Evolutionary conservation across 1,284 basidiomycete genomes (phyloP).

Genomic region (Tilletia indica): DNA sequence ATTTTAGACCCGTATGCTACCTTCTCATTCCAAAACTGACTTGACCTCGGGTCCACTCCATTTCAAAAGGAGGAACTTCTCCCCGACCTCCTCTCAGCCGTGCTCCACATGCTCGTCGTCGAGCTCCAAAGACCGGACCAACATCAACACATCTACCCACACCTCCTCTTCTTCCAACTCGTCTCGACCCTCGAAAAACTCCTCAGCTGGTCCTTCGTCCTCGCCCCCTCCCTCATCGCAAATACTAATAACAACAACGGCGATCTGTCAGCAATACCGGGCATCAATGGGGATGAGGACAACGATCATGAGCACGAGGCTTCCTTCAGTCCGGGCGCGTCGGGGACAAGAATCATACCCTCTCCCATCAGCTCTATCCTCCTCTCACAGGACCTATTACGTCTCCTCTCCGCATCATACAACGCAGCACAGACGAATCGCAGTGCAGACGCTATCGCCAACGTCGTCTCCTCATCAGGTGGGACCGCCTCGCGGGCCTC

Average conservation of each 20-base stretch:
- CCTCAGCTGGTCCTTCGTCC: conserved; percentile 40
- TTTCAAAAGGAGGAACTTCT: conserved; percentile 26
- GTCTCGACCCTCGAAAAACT: conserved; percentile 36
- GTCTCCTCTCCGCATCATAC: conserved; percentile 35
- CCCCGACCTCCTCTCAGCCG: conserved; percentile 32
- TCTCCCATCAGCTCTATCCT: conserved; percentile 32
- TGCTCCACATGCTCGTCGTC: conserved; percentile 35
- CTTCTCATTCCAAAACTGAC: not conserved
- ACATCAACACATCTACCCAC: not conserved
- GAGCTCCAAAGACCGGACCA: conserved; percentile 22
- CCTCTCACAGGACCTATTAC: conserved; percentile 36
- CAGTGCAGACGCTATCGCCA: not conserved
- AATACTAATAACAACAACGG: conserved; percentile 24
- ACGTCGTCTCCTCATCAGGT: not conserved
- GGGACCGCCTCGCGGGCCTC: not conserved
- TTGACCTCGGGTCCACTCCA: not conserved
- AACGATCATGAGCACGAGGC: conserved; percentile 25
- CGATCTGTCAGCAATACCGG: no score
- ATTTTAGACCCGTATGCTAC: no score
- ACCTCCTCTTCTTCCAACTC: conserved; percentile 32
- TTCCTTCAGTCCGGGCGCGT: conserved; percentile 18
- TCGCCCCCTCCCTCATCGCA: conserved; percentile 29
- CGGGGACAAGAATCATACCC: conserved; percentile 23
- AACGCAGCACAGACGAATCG: conserved; percentile 12
- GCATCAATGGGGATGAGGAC: conserved; percentile 24